Evolutionary conservation across 305 asterid species (phyloP), one percentile per base, ranked within the genome.

Genomic region (Fraxinus floribunda): DNA sequence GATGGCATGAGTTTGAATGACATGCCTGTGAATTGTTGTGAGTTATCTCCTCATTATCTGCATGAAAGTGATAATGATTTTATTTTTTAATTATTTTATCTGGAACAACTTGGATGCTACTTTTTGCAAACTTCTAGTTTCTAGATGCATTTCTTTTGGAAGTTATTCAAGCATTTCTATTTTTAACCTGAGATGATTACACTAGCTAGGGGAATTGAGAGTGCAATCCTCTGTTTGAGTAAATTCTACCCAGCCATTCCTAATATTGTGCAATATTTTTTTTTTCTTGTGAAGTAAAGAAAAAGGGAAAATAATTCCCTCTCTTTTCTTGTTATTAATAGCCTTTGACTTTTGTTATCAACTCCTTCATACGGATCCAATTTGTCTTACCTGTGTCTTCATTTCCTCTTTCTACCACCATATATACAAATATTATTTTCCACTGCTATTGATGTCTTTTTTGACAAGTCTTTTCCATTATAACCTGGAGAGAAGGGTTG

Each of bases 1-100:
- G 97, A 92, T 88, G 94, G 93, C 86, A 83, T 91, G 89, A 91
- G 91, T 92, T 89, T 92, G 88, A 94, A 91, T 81, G 98, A 94
- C 82, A 74, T 94, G 91, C 97, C 98, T 3, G 77, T 84, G 79
- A 89, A 90, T 88, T 90, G 94, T 79, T 86, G 99, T 96, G 90
- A 94, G 99, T 94, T 84, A 68, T 77, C 85, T 26, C 78, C 79
- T 35, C 73, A 57, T 34, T 76, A 55, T 34, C 83, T 87, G 34
- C 68, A 24, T 78, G 83, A 68, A 80, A 44, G 74, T 13, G 22
- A 44, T 9, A 70, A 70, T 13, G 13, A 35, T 15, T 81, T 86
- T 57, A 30, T 24, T 35, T 26, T 78, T 79, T 75, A 24, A 29
- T n/a, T 55, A 44, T 76, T 78, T 79, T 72, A 72, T 20, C 79